phyloP scores from a whole-genome alignment of 257 asterid genomes.

The Linaria vulgaris region DNA sequence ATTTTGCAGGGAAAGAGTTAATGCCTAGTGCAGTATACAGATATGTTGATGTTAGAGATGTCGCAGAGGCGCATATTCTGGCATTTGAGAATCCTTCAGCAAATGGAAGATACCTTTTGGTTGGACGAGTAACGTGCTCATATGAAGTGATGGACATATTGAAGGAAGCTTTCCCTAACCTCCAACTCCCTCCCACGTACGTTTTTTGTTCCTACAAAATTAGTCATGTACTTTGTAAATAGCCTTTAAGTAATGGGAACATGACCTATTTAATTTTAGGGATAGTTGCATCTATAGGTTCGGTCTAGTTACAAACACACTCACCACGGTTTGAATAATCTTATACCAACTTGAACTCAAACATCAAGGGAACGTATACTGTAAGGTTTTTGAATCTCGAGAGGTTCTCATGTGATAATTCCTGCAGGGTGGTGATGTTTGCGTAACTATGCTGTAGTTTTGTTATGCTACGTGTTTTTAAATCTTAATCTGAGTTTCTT shows the following conservation, averaged over 20 bases:
- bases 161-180: slow-evolving; percentile 43
- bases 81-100: slow-evolving; percentile 54
- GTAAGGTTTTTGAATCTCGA: no score
- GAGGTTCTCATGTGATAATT: no score
- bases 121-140: slow-evolving; percentile 39
- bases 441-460: no score
- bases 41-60: slow-evolving; percentile 49
- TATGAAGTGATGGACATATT: slow-evolving; percentile 36
- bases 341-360: no score
- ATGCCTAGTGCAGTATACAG: slow-evolving; percentile 22
- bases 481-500: no score
- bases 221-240: background rate
- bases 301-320: no score
- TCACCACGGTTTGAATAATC: no score
- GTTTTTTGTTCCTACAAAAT: background rate
- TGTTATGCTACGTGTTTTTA: no score
- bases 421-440: no score
- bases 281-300: no score
- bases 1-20: slow-evolving; percentile 27
- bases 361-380: no score
- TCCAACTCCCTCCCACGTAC: slow-evolving; percentile 41
- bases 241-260: background rate
- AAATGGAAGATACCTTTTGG: slow-evolving; percentile 49
- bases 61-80: slow-evolving; percentile 38
- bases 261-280: no score